phyloP scores from a whole-genome alignment of 208 protist genomes.

The Leishmania gerbilli region DNA sequence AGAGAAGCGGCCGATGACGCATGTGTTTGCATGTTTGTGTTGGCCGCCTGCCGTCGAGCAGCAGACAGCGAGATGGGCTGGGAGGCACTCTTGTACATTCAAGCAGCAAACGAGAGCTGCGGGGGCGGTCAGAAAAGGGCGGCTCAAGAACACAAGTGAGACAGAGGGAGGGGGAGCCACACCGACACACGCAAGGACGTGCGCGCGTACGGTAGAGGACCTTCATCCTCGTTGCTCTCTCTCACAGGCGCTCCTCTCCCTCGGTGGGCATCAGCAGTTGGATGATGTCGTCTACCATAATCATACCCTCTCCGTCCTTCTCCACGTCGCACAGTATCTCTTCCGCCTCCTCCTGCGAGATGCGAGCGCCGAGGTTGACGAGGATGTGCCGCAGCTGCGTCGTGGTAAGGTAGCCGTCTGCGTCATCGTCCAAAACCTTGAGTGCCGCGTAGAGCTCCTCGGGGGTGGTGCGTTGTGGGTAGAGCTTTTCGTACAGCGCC shows the following conservation, averaged over 20 bases:
- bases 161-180: neutral
- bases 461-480: conserved; percentile 43
- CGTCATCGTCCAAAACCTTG: conserved; percentile 94
- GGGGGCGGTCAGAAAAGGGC: neutral
- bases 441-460: conserved; percentile 94
- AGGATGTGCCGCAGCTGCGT: conserved; percentile 94
- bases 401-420: conserved; percentile 92
- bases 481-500: conserved; percentile 70
- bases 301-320: conserved; percentile 84
- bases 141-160: neutral
- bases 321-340: conserved; percentile 82
- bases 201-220: neutral
- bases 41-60: neutral
- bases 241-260: neutral
- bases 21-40: neutral
- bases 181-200: neutral
- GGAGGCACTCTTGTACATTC: neutral
- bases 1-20: neutral
- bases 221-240: neutral
- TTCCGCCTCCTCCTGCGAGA: conserved; percentile 89
- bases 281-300: conserved; percentile 86
- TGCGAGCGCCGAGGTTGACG: conserved; percentile 90
- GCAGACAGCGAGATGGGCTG: neutral
- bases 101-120: neutral
- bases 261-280: conserved; percentile 47